Base-by-base conservation (phyloP, 2,329 filamentous ascomycete species). In the Trichoderma asperellum region DNA sequence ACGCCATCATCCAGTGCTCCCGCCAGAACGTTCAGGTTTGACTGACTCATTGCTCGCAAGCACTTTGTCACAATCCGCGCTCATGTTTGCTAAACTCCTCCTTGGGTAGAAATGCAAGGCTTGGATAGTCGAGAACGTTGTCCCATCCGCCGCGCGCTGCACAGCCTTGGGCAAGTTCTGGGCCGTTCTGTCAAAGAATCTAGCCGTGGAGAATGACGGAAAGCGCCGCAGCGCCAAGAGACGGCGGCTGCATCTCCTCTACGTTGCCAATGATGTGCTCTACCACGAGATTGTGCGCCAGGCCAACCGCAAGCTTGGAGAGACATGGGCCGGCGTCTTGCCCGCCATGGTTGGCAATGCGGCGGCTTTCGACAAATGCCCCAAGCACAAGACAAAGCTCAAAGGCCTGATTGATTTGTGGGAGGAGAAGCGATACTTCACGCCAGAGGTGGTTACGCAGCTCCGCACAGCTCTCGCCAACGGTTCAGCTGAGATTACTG, bases 21-120 rank as follows among this genome's bases (percentile, higher is more conserved):
- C 86, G 89, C 77, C 82, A 85, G 84, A 94, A 95, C 84, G 91
- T 96, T 85, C 92, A 96, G 92, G 92, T 96, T 92, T 93, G 91
- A 85, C 78, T 93, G 91, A 85, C 78, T 80, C 73, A 75, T 77
- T 68, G 60, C 60, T 56, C 66, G 63, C 55, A 59, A 64, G 49
- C 37, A 58, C 64, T 71, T 60, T 55, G 35, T 59, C 27, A 4
- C 35, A 24, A 14, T 58, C 37, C 37, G 53, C n/a, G 65, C 59
- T 60, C 34, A 66, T 24, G 59, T 43, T 59, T 65, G 57, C 78
- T 78, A 78, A 75, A 73, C 70, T 68, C 40, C 57, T 43, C 40
- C 63, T 24, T 72, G 70, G 79, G 82, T 88, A 97, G 94, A 92
- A 88, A 85, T 94, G 92, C 87, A 97, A 94, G 87, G 85, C 87